Evolutionary conservation across 371 early-diverging fungal genomes (phyloP).

Genomic region (Mortierella sp.): DNA sequence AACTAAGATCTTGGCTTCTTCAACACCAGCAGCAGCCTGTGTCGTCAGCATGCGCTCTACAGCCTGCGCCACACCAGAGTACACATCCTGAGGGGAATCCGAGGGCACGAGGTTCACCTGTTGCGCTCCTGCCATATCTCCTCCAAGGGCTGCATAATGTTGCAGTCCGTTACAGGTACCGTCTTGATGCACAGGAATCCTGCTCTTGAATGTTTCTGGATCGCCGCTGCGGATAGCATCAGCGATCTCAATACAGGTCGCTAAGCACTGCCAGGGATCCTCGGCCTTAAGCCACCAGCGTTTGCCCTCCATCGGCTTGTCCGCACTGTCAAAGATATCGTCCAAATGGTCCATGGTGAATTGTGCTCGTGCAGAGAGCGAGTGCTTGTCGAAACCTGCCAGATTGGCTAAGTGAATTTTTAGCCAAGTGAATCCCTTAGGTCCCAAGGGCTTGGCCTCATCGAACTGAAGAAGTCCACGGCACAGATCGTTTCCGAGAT

Average conservation of each 20-base stretch:
- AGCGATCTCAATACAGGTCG: constrained; percentile 89
- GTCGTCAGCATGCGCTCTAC: constrained; percentile 78
- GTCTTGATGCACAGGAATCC: constrained; percentile 96
- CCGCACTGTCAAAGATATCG: constrained; percentile 87
- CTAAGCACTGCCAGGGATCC: constrained; percentile 94
- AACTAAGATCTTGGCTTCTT: constrained; percentile 64
- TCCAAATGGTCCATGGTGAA: constrained; percentile 81
- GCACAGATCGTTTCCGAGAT: constrained; percentile 96
- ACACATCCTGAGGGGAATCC: constrained; percentile 94
- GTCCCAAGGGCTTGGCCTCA: constrained; percentile 88
- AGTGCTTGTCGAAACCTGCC: constrained; percentile 93
- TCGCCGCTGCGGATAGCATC: constrained; percentile 80
- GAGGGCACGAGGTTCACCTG: constrained; percentile 92
- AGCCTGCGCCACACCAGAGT: constrained; percentile 87
- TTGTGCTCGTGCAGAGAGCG: constrained; percentile 85
- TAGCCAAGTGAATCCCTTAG: constrained; percentile 90
- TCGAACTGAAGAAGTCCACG: constrained; percentile 92
- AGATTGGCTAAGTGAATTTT: constrained; percentile 97
- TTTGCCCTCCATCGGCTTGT: constrained; percentile 78
- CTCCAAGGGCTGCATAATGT: constrained; percentile 98
- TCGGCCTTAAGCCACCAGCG: constrained; percentile 96
- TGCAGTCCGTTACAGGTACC: constrained; percentile 99
- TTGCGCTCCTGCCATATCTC: constrained; percentile 91
- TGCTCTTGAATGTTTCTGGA: constrained; percentile 78
- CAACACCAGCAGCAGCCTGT: constrained; percentile 71